These are phyloP conservation scores for Guyanaporus albipodus DNA, from an alignment of 768 basidiomycete genomes.

Conservation along the genomic window DNA sequence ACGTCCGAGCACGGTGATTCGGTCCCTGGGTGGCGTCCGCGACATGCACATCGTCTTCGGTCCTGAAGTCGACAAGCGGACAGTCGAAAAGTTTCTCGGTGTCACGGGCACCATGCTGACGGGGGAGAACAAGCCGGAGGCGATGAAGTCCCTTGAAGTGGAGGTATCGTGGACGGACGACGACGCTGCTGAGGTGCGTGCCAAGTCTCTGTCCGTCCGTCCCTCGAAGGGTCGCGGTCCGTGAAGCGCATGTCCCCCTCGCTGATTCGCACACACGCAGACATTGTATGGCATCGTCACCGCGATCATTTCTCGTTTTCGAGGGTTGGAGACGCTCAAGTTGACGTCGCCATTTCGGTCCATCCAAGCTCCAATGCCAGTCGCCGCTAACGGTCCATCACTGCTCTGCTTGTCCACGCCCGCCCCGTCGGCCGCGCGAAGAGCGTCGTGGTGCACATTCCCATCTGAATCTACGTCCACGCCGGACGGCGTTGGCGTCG, in stretches of 20 bases:
- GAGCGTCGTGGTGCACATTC: neutral
- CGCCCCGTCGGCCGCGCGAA: constrained; percentile 10
- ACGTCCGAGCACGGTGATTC: constrained; percentile 26
- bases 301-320: constrained; percentile 31
- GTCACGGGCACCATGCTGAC: constrained; percentile 22
- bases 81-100: constrained; percentile 30
- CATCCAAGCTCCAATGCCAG: constrained; percentile 16
- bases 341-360: constrained; percentile 32
- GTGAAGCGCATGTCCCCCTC: too few relatives aligned
- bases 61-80: constrained; percentile 32
- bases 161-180: constrained; percentile 27
- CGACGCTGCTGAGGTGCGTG: constrained; percentile 28
- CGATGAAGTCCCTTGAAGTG: constrained; percentile 24
- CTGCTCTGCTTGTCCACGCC: neutral
- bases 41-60: constrained; percentile 29
- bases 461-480: neutral
- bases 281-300: constrained; percentile 29
- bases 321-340: constrained; percentile 27
- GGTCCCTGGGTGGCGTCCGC: constrained; percentile 25
- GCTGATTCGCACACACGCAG: constrained; percentile 1
- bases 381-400: neutral
- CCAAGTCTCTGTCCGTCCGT: neutral
- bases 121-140: constrained; percentile 6
- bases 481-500: neutral
- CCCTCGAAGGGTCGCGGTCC: too few relatives aligned